These are phyloP conservation scores for Thalia dealbata DNA, from an alignment of 176 grass and related monocot species.

Conservation along the genomic window DNA sequence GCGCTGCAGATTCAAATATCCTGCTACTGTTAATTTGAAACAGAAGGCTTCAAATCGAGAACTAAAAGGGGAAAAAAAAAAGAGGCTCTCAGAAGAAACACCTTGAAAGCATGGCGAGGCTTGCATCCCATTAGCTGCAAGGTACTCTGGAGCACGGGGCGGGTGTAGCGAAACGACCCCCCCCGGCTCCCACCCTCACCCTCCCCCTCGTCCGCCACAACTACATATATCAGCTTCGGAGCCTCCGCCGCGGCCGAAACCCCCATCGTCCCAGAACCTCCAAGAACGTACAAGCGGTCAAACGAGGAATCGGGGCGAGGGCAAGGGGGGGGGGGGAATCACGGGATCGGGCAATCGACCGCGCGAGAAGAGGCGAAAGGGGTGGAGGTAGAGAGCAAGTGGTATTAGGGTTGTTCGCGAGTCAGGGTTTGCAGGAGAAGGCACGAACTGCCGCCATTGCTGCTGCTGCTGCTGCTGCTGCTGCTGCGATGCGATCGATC, in stretches of 20 bases:
- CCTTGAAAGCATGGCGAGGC: conserved; percentile 85
- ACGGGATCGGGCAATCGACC: neutral
- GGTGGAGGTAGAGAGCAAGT: too few species aligned
- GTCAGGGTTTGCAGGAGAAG: too few species aligned
- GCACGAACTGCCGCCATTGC: too few species aligned
- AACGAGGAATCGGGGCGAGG: neutral
- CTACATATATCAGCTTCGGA: conserved; percentile 77
- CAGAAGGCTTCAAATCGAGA: neutral
- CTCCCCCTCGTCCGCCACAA: conserved; percentile 47
- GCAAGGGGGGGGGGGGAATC: neutral
- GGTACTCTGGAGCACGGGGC: conserved; percentile 70
- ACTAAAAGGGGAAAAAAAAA: conserved; percentile 2
- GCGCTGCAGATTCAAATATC: neutral
- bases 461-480: too few species aligned
- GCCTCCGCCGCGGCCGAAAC: conserved; percentile 19
- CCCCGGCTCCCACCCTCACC: neutral
- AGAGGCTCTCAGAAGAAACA: neutral
- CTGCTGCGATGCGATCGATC: too few species aligned
- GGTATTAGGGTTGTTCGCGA: too few species aligned
- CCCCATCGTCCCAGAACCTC: neutral
- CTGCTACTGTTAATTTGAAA: neutral
- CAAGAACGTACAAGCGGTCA: neutral
- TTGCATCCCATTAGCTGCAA: conserved; percentile 94
- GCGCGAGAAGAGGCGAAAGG: too few species aligned
- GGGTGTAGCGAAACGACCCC: conserved; percentile 75